Conservation (phyloP, 2,329 filamentous ascomycete genomes). For the Alternaria triticimaculans region DNA sequence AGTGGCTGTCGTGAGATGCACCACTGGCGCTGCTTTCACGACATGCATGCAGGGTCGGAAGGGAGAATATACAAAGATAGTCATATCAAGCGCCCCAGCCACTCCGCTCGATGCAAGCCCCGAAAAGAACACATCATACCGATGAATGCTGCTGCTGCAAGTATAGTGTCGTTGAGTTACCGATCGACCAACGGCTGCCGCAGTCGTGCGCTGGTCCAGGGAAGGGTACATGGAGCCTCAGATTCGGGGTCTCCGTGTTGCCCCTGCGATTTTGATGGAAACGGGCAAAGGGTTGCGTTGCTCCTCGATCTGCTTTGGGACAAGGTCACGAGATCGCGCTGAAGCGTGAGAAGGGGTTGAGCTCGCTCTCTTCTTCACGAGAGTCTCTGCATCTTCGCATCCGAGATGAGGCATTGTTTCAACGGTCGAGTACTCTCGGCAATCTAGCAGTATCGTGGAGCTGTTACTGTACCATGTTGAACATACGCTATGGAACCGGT, state of each 20-base stretch:
- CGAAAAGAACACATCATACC: constrained; percentile 3
- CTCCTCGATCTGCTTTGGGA: neutral
- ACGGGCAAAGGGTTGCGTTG: neutral
- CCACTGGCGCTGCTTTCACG: constrained; percentile 1
- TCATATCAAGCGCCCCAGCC: neutral
- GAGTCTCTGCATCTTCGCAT: neutral
- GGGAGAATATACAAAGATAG: constrained; percentile 4
- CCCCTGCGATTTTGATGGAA: constrained; percentile 7
- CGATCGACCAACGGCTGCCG: constrained; percentile 20
- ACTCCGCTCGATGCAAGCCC: constrained; percentile 1
- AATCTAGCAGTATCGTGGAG: constrained; percentile 3
- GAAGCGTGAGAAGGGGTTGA: neutral
- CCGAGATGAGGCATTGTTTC: neutral
- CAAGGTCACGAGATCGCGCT: neutral
- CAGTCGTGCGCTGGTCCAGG: constrained; percentile 8
- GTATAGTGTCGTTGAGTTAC: constrained; percentile 5
- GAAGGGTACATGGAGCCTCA: constrained; percentile 9
- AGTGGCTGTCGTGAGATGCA: neutral
- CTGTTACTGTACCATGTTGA: constrained; percentile 23
- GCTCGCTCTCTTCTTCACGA: neutral
- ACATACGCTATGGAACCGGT: constrained; percentile 16
- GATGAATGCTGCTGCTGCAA: constrained; percentile 1
- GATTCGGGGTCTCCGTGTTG: constrained; percentile 20
- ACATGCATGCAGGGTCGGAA: constrained; percentile 5
- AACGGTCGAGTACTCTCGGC: neutral